Percentiles rank a stretch among this genome's conserved stretches.
Conservation (phyloP, 2,329 filamentous ascomycete species). For the Aspergillus sp. region DNA sequence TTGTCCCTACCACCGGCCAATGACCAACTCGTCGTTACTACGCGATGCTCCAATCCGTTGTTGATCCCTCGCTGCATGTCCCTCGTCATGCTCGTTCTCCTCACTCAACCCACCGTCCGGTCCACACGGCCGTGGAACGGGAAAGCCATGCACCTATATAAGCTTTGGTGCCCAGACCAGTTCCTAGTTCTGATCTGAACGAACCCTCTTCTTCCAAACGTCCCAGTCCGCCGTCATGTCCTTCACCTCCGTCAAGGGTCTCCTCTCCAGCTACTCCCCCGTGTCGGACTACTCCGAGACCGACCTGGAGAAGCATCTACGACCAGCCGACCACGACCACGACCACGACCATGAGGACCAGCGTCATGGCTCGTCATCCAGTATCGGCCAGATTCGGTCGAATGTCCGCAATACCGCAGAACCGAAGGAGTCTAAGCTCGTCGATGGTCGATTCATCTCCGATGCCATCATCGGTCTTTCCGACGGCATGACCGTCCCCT, state of each 20-base stretch:
- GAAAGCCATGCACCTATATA: background rate
- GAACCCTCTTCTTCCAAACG: too few relatives aligned
- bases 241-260: slow-evolving; percentile 27
- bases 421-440: slow-evolving; percentile 25
- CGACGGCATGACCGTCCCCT: slow-evolving; percentile 76
- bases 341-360: slow-evolving; percentile 12
- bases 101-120: too few relatives aligned
- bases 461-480: slow-evolving; percentile 75
- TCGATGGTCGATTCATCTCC: slow-evolving; percentile 40
- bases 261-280: slow-evolving; percentile 31
- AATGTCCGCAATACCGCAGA: slow-evolving; percentile 12
- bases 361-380: slow-evolving; percentile 2
- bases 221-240: slow-evolving; percentile 24
- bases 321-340: slow-evolving; percentile 18
- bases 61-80: too few relatives aligned
- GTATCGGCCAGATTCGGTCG: slow-evolving; percentile 16
- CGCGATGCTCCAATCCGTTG: too few relatives aligned
- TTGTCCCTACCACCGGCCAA: background rate
- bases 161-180: background rate
- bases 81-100: too few relatives aligned
- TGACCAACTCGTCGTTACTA: background rate
- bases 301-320: slow-evolving; percentile 29
- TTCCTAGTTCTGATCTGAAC: background rate
- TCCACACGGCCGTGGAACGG: too few relatives aligned
- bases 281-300: slow-evolving; percentile 13